Conservation (phyloP, 768 basidiomycete species). For the Mycena galericulata region DNA sequence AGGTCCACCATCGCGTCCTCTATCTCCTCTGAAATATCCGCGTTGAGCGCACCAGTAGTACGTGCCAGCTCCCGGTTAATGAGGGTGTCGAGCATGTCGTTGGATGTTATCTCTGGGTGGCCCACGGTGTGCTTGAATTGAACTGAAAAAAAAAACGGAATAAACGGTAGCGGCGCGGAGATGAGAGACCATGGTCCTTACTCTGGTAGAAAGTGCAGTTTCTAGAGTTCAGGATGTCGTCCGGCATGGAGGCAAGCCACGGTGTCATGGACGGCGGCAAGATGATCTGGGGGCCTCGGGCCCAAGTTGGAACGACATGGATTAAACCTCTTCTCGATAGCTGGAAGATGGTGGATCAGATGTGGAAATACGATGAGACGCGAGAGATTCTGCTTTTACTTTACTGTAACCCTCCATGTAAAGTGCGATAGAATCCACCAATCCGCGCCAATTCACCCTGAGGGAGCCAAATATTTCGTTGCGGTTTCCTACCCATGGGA, state of each 20-base stretch:
- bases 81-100: slow-evolving; percentile 27
- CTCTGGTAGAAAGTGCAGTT: slow-evolving; percentile 21
- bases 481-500: slow-evolving; percentile 25
- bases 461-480: slow-evolving; percentile 13
- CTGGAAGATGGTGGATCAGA: not conserved
- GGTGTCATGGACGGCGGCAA: slow-evolving; percentile 17
- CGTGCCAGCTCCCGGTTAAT: slow-evolving; percentile 28
- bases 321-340: not conserved
- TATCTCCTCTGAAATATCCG: slow-evolving; percentile 13
- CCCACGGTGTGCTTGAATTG: slow-evolving; percentile 28
- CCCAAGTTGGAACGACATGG: slow-evolving; percentile 25
- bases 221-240: slow-evolving; percentile 27
- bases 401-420: slow-evolving; percentile 26
- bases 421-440: slow-evolving; percentile 16
- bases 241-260: slow-evolving; percentile 24
- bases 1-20: not conserved
- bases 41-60: slow-evolving; percentile 20
- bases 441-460: slow-evolving; percentile 24
- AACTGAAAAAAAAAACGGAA: not conserved
- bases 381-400: not conserved
- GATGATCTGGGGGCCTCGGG: slow-evolving; percentile 24
- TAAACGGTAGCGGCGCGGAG: too few species aligned
- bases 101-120: slow-evolving; percentile 17
- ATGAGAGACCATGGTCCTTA: not conserved
- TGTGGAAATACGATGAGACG: not conserved